These are phyloP conservation scores for Ceratocystis cacaofunesta DNA, from an alignment of 2,329 filamentous ascomycete species.

Conservation along the genomic window DNA sequence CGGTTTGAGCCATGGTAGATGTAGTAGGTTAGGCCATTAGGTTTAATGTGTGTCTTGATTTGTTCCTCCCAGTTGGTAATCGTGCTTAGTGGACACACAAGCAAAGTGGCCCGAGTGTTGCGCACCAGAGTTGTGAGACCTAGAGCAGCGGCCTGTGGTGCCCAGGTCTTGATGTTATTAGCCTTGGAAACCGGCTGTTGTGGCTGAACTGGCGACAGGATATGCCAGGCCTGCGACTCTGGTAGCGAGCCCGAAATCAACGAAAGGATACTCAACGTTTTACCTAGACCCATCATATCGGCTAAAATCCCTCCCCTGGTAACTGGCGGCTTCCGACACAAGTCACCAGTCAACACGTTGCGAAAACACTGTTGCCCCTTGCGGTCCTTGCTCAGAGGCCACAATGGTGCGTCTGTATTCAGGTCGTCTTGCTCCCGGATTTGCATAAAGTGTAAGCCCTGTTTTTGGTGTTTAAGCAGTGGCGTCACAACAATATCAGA, in stretches of 20 bases:
- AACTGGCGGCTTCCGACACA: conserved; percentile 42
- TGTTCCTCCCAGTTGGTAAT: conserved; percentile 92
- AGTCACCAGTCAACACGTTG: conserved; percentile 72
- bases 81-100: conserved; percentile 81
- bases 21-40: conserved; percentile 52
- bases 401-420: conserved; percentile 56
- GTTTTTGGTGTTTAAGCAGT: conserved; percentile 74
- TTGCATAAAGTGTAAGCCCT: conserved; percentile 76
- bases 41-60: conserved; percentile 63
- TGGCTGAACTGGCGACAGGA: conserved; percentile 36
- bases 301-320: conserved; percentile 61
- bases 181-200: conserved; percentile 27
- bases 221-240: conserved; percentile 48
- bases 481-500: conserved; percentile 46
- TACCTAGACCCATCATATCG: conserved; percentile 82
- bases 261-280: conserved; percentile 73
- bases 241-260: conserved; percentile 53
- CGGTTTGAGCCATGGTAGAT: conserved; percentile 76
- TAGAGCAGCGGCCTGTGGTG: conserved; percentile 24
- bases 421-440: conserved; percentile 54
- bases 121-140: conserved; percentile 38
- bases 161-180: conserved; percentile 23
- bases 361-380: conserved; percentile 33
- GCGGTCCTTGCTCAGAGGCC: conserved; percentile 44
- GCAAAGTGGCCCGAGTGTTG: conserved; percentile 66